Evolutionary conservation across 192 early-diverging fungal species (phyloP), one percentile per base, ranked within the genome.

Genomic region (Mortierella antarctica): DNA sequence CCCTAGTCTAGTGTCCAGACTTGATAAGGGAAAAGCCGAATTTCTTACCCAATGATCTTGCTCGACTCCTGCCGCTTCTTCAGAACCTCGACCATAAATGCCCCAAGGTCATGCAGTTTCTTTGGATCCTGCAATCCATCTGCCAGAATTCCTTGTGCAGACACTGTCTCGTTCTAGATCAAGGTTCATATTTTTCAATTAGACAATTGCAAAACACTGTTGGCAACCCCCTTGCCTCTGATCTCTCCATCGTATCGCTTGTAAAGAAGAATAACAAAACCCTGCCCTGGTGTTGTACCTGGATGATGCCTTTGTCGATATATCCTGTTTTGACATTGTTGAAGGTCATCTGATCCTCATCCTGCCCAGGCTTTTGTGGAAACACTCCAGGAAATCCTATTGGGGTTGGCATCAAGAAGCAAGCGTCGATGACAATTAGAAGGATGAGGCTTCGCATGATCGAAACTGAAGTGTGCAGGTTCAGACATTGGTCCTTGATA

Each of bases 301-400:
- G 81, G 5, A 74, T 83, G 8, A 83, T 75, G 47, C 69, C 81
- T 31, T 71, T 83, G 62, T 92, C 91, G 1, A 88, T 85, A 63
- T 86, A 90, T 11, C 92, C 92, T 63, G 89, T 86, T 10, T 91
- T 88, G 54, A 94, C 89, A 52, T 88, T 89, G 52, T 76, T 82
- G 64, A 89, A 87, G 17, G 84, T 90, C 71, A 92, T 79, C 51
- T 73, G 75, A 71, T 87, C 86, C 68, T 91, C 90, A 55, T 85
- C 84, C 63, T 89, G 88, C 1, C 67, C 71, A 8, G 78, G 49
- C 13, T 72, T 70, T 31, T 88, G 88, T 4, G 91, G 90, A 62
- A 89, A 90, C 56, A 91, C 89, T 58, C 89, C 92, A 51, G 88
- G 88, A 65, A 78, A 89, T 1, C 88, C 87, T 82, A 73, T 49